Evolutionary conservation across 768 basidiomycete genomes (phyloP), one percentile per base, ranked within the genome.

Genomic region (Cyathus striatus): DNA sequence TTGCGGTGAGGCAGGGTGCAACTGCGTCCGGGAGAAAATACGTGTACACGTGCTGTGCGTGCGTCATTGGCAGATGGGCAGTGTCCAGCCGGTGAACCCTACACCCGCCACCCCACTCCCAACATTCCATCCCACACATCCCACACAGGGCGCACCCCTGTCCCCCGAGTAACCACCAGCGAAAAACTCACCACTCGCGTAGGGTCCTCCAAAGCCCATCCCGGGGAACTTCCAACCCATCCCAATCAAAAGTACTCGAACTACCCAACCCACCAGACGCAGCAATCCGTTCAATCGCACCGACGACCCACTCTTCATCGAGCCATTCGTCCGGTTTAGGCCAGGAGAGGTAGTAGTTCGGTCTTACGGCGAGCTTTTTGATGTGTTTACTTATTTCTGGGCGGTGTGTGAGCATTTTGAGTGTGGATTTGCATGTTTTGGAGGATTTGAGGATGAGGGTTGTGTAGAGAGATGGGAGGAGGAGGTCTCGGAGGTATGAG

Each of bases 291-390:
- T 52, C 52, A 7, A 76, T 64, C 52, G 50, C 62, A 3, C 49
- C 38, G 13, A 62, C 66, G 0, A 77, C 69, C 69, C 69, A 67
- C 0, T 38, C 53, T 46, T 76, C 75, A 38, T 62, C 59, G 18
- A 75, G 50, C 6, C 52, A 50, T 24, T 63, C 61, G 38, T 76
- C 70, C 18, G 63, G 61, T 45, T 60, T 62, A 2, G 75, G 75
- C 73, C 74, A 75, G 5, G 73, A 60, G 23, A 75, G 66, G 53
- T 75, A 75, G 53, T 75, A 77, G 48, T 75, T 75, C 1, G 75
- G 74, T 9, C 73, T 63, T 13, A 75, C 60, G 12, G 67, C 65
- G 23, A 77, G 61, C 41, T 69, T 72, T 14, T 59, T 61, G 40
- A 76, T 58, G 54, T 65, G 55, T 2, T 49, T 43, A 44, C 68